A percentile compares a stretch with the other conserved stretches of the same genome.
These are phyloP conservation scores for Plasmopara halstedii DNA, from an alignment of 352 stramenopile genomes.

Conservation along the genomic window DNA sequence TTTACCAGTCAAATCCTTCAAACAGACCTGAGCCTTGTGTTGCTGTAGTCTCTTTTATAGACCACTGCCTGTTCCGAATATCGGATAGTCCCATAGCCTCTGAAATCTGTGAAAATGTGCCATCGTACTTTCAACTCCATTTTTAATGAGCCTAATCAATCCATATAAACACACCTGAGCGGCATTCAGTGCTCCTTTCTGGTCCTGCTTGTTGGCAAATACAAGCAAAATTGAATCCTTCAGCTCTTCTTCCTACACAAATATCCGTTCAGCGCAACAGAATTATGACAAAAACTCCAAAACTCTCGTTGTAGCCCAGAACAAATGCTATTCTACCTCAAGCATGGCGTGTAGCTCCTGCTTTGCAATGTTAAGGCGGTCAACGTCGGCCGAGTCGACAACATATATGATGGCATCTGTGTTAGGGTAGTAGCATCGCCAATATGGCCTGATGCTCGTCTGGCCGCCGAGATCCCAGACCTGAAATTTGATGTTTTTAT, in stretches of 20 bases:
- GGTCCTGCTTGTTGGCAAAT: slow-evolving; percentile 99
- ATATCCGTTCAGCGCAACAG: background rate
- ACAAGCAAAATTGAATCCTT: slow-evolving; percentile 98
- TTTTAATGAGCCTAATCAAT: too few species aligned
- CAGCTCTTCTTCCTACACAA: slow-evolving; percentile 94
- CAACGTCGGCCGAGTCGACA: slow-evolving; percentile 93
- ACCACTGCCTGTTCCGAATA: slow-evolving; percentile 99
- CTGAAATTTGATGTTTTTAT: slow-evolving; percentile 95
- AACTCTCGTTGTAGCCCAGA: background rate
- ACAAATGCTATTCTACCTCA: slow-evolving; percentile 44
- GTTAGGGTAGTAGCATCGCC: slow-evolving; percentile 99
- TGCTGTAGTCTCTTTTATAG: slow-evolving; percentile 98
- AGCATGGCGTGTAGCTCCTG: slow-evolving; percentile 98
- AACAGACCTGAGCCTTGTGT: slow-evolving; percentile 97
- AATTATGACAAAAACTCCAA: slow-evolving; percentile 1
- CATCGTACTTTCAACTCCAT: background rate
- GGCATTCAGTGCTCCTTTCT: slow-evolving; percentile 90
- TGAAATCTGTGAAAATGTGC: slow-evolving; percentile 80
- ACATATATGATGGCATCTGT: slow-evolving; percentile 97
- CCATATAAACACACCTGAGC: slow-evolving; percentile 46
- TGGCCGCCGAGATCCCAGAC: slow-evolving; percentile 99
- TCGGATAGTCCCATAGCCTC: slow-evolving; percentile 96
- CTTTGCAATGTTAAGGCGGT: slow-evolving; percentile 96
- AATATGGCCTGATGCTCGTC: slow-evolving; percentile 99
- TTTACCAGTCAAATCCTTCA: slow-evolving; percentile 98